Base-by-base conservation (phyloP, 371 early-diverging fungal genomes). In the Mortierella sp. region DNA sequence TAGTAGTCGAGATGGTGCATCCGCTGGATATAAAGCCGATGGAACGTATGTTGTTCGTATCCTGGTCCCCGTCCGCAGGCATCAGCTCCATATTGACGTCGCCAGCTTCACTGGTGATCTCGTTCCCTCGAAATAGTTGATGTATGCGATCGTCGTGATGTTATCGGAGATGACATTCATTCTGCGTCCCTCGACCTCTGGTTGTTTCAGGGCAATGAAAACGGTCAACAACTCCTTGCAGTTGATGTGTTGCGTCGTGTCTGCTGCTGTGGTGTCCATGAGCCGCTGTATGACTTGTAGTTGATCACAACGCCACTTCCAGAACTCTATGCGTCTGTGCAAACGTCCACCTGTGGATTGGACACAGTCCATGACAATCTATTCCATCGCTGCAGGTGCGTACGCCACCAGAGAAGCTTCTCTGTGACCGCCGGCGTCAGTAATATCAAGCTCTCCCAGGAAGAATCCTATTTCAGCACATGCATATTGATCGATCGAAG, bases 111-210 rank as follows among this genome's bases (percentile, higher is more conserved):
- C 67, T n/a, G 67, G 64, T 1, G 66, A 72, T 28, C 65, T 31
- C 2, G 76, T 81, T 11, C 78, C 73, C 3, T 68, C 80, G 21
- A 72, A 79, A 42, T 67, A 47, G 61, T 70, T 64, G 60, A 70
- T 47, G 71, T 72, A 78, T 3, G 73, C 70, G 3, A 70, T 66
- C 14, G 69, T 64, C 0, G 78, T 72, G 15, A 49, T 59, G 54
- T 81, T 81, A 79, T 76, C 70, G 30, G 56, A 64, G 21, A 60
- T 60, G 28, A 59, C 48, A 21, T 66, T 66, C 34, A 66, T 43
- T 17, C 28, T 42, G n/a, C 30, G 19, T 12, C 69, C 68, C 27
- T 47, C 27, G 7, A 61, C 42, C 8, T 39, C 37, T 47, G 64
- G 62, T 7, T 42, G 51, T 9, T 55, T 56, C 2, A 67, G 12